Base-by-base conservation (phyloP, 257 asterid genomes). In the Plantago ovata region DNA sequence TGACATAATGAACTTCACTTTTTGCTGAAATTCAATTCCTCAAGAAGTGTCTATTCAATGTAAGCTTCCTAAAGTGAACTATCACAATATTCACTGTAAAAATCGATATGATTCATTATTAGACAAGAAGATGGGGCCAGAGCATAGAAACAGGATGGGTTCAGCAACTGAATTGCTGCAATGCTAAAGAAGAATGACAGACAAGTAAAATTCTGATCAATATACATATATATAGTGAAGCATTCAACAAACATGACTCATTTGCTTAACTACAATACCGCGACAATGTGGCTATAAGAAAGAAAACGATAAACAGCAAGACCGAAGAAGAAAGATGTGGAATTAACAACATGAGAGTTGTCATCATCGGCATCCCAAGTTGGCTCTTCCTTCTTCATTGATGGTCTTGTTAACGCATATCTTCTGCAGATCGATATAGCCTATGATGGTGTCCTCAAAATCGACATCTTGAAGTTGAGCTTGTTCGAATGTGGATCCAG, bases 371-470 rank as follows among this genome's bases (percentile, higher is more conserved):
- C 95, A 91, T 68, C 98, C 98, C 81, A 91, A 74, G 67, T 60
- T 77, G 20, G 76, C 89, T 73, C 95, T 77, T 61, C 77, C 72
- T 36, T 83, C 95, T 9, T 83, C 89, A 36, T 46, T 74, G 45
- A 87, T 81, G 19, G 92, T 91, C 60, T 73, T 81, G 51, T 91
- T 91, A 14, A 56, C 70, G 73, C 98, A 91, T 1, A 91, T 79
- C 70, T 91, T 91, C 81, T 85, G 96, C 62, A 91, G 85, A 75
- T 91, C 96, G 46, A 91, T 71, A 53, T 87, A 91, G 56, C 96
- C 96, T 47, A 91, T 85, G 48, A 91, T 87, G 53, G 96, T 83
- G 75, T 87, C 96, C 77, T 92, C 96, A 18, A 92, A 92, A 28
- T 80, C 93, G 7, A 46, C 98, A 69, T 78, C 93, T 74, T 84